Evolutionary conservation across 2,329 filamentous ascomycete species (phyloP).

Genomic region (Cadophora malorum): DNA sequence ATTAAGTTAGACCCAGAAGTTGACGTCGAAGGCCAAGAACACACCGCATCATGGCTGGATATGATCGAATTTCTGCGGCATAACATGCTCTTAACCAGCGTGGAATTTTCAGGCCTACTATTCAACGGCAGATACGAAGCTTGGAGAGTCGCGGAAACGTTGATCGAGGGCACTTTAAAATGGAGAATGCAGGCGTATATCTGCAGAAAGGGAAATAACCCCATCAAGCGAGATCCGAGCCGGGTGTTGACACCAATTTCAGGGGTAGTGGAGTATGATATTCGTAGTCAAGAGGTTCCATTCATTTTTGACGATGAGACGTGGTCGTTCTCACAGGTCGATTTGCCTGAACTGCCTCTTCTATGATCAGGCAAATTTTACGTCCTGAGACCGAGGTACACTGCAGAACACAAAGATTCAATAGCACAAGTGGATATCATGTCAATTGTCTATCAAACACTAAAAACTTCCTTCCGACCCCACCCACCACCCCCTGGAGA

Average conservation of each 20-base stretch:
- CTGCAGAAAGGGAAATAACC: neutral
- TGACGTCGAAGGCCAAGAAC: neutral
- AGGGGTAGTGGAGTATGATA: neutral
- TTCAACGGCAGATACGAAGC: neutral
- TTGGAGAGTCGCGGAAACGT: neutral
- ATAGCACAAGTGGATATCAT: neutral
- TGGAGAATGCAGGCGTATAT: slow-evolving; percentile 2
- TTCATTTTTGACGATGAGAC: slow-evolving; percentile 7
- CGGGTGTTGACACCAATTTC: neutral
- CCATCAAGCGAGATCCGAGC: neutral
- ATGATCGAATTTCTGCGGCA: neutral
- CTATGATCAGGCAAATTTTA: neutral
- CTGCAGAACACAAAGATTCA: neutral
- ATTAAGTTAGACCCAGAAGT: neutral
- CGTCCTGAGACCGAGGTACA: neutral
- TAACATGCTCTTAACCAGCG: neutral
- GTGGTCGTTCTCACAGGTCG: neutral
- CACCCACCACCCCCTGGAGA: slow-evolving; percentile 15
- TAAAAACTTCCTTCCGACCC: neutral
- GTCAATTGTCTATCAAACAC: neutral
- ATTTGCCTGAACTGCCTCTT: neutral
- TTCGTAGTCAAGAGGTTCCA: neutral
- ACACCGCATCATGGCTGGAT: slow-evolving; percentile 8
- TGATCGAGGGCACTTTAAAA: neutral
- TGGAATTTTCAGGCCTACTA: neutral